These are phyloP conservation scores for Nannizziopsis arthrosporioides DNA, from an alignment of 2,329 filamentous ascomycete species.

Conservation along the genomic window DNA sequence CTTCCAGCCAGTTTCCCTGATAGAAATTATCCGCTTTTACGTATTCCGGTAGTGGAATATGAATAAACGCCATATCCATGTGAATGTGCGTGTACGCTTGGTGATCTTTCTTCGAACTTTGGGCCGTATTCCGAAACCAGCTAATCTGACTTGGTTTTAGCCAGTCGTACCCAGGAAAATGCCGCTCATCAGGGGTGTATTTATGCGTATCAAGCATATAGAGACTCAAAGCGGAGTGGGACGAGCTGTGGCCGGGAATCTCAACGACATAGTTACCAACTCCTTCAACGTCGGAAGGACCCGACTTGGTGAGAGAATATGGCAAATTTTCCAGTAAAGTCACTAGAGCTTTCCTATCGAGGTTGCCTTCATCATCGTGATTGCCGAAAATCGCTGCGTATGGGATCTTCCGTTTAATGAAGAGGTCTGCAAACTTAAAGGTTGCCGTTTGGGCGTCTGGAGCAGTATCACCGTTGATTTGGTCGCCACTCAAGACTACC, in stretches of 20 bases:
- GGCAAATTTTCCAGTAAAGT: slow-evolving; percentile 72
- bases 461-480: slow-evolving; percentile 87
- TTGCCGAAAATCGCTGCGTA: slow-evolving; percentile 95
- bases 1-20: slow-evolving; percentile 67
- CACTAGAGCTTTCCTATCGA: slow-evolving; percentile 72
- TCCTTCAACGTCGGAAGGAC: slow-evolving; percentile 72
- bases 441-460: slow-evolving; percentile 86
- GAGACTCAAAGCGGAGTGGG: slow-evolving; percentile 84
- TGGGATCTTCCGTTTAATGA: slow-evolving; percentile 78
- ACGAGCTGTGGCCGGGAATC: slow-evolving; percentile 64
- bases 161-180: slow-evolving; percentile 94
- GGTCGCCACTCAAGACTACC: slow-evolving; percentile 83
- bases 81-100: slow-evolving; percentile 80
- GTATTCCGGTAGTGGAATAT: slow-evolving; percentile 92
- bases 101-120: slow-evolving; percentile 63
- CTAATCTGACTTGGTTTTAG: slow-evolving; percentile 85
- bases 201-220: slow-evolving; percentile 90
- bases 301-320: slow-evolving; percentile 75
- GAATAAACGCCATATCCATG: slow-evolving; percentile 93
- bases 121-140: slow-evolving; percentile 78
- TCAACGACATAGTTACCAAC: slow-evolving; percentile 94
- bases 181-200: slow-evolving; percentile 78
- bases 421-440: slow-evolving; percentile 78
- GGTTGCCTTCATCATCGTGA: slow-evolving; percentile 82
- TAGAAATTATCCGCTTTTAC: slow-evolving; percentile 46